Evolutionary conservation across 352 stramenopile genomes (phyloP).

Genomic region (Pilasporangium apinafurcum): DNA sequence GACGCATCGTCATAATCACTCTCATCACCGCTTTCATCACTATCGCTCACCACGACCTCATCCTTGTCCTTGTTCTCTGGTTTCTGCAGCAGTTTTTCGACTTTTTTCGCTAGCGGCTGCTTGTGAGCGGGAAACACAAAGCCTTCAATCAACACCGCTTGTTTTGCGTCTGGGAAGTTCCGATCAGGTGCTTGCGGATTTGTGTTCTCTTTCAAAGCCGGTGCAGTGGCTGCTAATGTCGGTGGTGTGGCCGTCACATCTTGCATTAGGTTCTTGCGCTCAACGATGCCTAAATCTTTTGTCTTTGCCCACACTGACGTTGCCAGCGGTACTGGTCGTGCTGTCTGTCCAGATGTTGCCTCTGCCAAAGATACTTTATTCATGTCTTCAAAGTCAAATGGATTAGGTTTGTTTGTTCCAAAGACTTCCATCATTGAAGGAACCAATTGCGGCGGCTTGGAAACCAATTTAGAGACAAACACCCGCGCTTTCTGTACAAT

Average conservation of each 20-base stretch:
- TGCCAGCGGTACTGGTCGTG: constrained; percentile 24
- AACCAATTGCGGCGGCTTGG: constrained; percentile 80
- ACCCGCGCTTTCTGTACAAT: constrained; percentile 61
- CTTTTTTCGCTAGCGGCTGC: constrained; percentile 59
- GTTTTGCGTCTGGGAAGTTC: constrained; percentile 43
- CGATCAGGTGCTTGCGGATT: constrained; percentile 20
- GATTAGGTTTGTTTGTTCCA: constrained; percentile 71
- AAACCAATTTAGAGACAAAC: constrained; percentile 45
- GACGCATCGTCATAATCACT: constrained; percentile 30
- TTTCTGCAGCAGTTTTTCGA: constrained; percentile 41
- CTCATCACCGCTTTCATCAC: constrained; percentile 27
- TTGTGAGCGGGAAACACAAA: constrained; percentile 85
- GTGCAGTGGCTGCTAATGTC: constrained; percentile 1
- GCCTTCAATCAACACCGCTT: constrained; percentile 75
- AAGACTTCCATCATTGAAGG: constrained; percentile 76
- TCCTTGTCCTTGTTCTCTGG: constrained; percentile 25
- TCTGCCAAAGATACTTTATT: no score
- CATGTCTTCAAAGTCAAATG: constrained; percentile 49
- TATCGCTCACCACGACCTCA: constrained; percentile 66
- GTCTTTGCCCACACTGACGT: constrained; percentile 76
- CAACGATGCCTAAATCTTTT: constrained; percentile 56
- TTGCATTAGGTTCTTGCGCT: constrained; percentile 29
- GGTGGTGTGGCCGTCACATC: constrained; percentile 16
- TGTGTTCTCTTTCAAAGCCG: constrained; percentile 38
- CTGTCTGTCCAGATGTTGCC: no score